Evolutionary conservation across 352 stramenopile species (phyloP).

Genomic region (Albugo candida): DNA sequence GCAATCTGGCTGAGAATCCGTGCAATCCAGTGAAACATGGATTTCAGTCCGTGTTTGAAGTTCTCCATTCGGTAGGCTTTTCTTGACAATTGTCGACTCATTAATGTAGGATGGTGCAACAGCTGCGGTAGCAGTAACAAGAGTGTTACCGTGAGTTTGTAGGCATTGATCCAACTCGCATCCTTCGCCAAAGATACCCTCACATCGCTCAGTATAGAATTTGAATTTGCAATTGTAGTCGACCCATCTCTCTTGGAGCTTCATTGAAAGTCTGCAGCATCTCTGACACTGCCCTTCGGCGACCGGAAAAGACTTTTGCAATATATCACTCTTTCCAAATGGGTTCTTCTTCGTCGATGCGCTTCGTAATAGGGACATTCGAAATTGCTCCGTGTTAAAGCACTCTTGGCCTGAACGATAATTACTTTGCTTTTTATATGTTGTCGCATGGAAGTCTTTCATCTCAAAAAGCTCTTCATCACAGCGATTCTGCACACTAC

Average conservation of each 20-base stretch:
- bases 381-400: neutral
- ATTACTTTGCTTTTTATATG: neutral
- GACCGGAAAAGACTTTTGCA: neutral
- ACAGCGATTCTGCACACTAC: conserved; percentile 20
- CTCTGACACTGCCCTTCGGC: conserved; percentile 1
- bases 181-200: conserved; percentile 12
- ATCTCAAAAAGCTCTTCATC: conserved; percentile 18
- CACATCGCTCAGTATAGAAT: conserved; percentile 20
- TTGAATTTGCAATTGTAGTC: conserved; percentile 36
- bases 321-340: neutral
- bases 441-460: conserved; percentile 13
- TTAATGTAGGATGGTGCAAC: conserved; percentile 20
- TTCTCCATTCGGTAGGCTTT: neutral
- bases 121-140: conserved; percentile 13
- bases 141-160: conserved; percentile 22
- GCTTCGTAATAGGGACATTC: neutral
- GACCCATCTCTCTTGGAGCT: conserved; percentile 36
- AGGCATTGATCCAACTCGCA: conserved; percentile 40
- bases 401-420: neutral
- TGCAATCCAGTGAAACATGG: conserved; percentile 32
- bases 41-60: conserved; percentile 41
- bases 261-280: conserved; percentile 14
- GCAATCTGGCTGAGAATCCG: conserved; percentile 1
- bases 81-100: conserved; percentile 1
- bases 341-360: neutral